Evolutionary conservation across 1,284 basidiomycete species (phyloP).

Genomic region (Earliella scabrosa): DNA sequence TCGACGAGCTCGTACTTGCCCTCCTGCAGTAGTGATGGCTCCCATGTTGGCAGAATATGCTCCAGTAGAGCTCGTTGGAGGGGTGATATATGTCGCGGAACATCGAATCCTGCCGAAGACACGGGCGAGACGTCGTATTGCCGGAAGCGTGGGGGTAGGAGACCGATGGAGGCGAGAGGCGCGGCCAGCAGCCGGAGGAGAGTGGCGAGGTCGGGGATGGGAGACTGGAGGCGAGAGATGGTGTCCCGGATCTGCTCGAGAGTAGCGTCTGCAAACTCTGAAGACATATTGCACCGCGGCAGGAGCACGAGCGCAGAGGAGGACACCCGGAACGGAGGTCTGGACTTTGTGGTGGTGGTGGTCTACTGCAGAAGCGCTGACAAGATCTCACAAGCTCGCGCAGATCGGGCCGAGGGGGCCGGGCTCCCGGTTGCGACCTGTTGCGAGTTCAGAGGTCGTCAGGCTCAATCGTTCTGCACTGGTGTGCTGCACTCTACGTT

Average conservation of each 20-base stretch:
- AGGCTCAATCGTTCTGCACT: too few relatives aligned
- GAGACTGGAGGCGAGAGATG: slow-evolving; percentile 54
- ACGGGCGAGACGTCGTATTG: slow-evolving; percentile 43
- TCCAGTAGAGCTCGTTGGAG: slow-evolving; percentile 70
- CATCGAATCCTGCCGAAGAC: slow-evolving; percentile 36
- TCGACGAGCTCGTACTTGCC: slow-evolving; percentile 48
- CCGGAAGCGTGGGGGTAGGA: slow-evolving; percentile 61
- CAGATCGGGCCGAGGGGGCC: too few relatives aligned
- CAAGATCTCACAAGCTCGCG: too few relatives aligned
- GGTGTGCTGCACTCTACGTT: too few relatives aligned
- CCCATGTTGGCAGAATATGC: slow-evolving; percentile 73
- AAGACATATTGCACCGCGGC: slow-evolving; percentile 22
- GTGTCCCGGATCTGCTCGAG: slow-evolving; percentile 46
- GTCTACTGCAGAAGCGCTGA: too few relatives aligned
- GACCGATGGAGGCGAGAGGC: slow-evolving; percentile 57
- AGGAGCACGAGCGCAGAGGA: not conserved
- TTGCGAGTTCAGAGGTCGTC: too few relatives aligned
- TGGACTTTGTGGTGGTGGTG: slow-evolving; percentile 4
- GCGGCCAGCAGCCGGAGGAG: slow-evolving; percentile 59
- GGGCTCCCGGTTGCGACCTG: too few relatives aligned
- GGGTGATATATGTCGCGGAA: slow-evolving; percentile 54
- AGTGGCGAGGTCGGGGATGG: slow-evolving; percentile 51
- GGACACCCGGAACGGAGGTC: too few relatives aligned
- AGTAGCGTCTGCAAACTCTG: slow-evolving; percentile 32
- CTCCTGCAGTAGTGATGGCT: slow-evolving; percentile 54